Base-by-base conservation (phyloP, 2,329 filamentous ascomycete species). In the Penicillium concentricum region DNA sequence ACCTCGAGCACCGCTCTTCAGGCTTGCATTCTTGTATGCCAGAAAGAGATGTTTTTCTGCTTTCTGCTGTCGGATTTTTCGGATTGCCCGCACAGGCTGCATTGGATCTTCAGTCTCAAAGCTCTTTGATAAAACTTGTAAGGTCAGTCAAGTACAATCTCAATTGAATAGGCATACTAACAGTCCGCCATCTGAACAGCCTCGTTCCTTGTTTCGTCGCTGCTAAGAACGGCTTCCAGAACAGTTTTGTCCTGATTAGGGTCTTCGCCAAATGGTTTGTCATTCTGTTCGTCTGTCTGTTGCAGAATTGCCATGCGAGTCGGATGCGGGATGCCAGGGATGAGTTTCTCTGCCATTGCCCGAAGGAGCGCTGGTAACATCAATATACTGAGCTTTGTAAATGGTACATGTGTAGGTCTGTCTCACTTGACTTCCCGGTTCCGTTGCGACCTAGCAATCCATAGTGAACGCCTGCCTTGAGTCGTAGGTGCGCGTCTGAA, bases 371-470 rank as follows among this genome's bases (percentile, higher is more conserved):
- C 87, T 89, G 44, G 5, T 42, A 13, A 28, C 10, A 51, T 52
- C 28, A 61, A 51, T 47, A 61, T 38, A 35, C 37, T 16, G 26
- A 45, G 42, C 15, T 24, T 26, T 4, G 26, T 28, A 58, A n/a
- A 34, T 35, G 20, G 3, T n/a, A 34, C 16, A 63, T 18, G 22
- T 51, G 26, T 6, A 18, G 4, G 18, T 20, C 18, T 24, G 2
- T 54, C 67, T 22, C 73, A 88, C 86, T 93, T 4, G 89, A 92
- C 69, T 95, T 95, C 6, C 91, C 91, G 2, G 87, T 88, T 0
- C 91, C 91, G 73, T 95, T 95, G 7, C 89, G 82, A 0, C 91
- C 91, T 20, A 93, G 79, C 2, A 95, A 78, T 0, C 90, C 90
- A 78, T 95, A 95, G 59, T 89, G 82, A 44, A 86, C 80, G 0